phyloP scores from a whole-genome alignment of 331 rosid genomes.

The Spiraea crenata region DNA sequence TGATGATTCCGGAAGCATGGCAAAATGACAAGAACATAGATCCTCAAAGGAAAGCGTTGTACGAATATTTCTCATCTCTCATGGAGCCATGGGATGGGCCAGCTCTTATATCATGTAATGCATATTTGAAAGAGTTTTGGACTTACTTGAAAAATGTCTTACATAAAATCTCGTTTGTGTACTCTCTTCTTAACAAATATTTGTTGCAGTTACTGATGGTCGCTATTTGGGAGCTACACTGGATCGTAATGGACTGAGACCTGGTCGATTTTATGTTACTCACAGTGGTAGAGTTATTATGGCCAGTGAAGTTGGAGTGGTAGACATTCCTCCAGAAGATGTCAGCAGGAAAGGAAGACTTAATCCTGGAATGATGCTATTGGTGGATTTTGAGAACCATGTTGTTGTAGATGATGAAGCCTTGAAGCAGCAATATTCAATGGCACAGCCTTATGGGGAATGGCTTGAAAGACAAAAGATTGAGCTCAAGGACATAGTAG shows the following conservation, averaged over 20 bases:
- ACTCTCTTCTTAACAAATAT: background rate
- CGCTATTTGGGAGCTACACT: conserved; percentile 98
- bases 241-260: conserved; percentile 95
- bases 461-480: conserved; percentile 93
- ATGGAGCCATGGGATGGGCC: conserved; percentile 99
- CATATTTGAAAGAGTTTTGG: background rate
- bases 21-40: conserved; percentile 98
- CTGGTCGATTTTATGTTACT: conserved; percentile 95
- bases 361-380: conserved; percentile 99
- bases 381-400: conserved; percentile 94
- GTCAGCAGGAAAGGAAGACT: conserved; percentile 91
- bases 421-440: conserved; percentile 83
- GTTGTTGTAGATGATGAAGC: conserved; percentile 88
- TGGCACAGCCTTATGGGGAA: conserved; percentile 81
- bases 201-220: conserved; percentile 86
- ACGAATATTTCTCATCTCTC: conserved; percentile 88
- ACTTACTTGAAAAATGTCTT: background rate
- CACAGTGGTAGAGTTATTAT: conserved; percentile 93
- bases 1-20: conserved; percentile 99
- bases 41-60: conserved; percentile 68
- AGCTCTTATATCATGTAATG: conserved; percentile 93
- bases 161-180: background rate
- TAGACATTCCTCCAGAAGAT: conserved; percentile 89
- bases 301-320: conserved; percentile 99
- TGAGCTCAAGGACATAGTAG: conserved; percentile 72